Base-by-base conservation (phyloP, 2,329 filamentous ascomycete species). In the Hypocrella siamensis region DNA sequence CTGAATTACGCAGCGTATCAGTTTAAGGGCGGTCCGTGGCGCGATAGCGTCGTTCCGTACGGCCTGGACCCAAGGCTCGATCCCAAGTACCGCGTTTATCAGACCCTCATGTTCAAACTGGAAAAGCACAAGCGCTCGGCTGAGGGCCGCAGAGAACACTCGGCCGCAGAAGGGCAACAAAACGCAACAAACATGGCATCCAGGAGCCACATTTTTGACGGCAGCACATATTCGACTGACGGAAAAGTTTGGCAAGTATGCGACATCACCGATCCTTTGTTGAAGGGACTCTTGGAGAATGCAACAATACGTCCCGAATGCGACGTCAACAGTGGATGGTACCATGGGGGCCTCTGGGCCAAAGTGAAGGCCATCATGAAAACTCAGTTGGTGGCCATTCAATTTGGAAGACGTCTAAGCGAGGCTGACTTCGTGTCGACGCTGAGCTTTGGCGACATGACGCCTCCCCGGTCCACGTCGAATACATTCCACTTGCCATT, bases 221-320 rank as follows among this genome's bases (percentile, higher is more conserved):
- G 88, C 29, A 63, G 74, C 36, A 68, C 67, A 3, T 72, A 88
- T 33, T 72, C 73, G 12, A 69, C 71, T 2, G 85, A 93, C 46
- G 85, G 85, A 25, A 90, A 90, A 46, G 77, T 90, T 31, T 98
- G 85, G 79, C 90, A 96, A 60, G 70, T 92, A 17, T 93, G 85
- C 57, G 90, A 98, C 51, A 78, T 96, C 33, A 79, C 73, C 0
- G 88, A 96, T 45, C 81, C 84, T 0, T 48, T 86, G 1, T 61
- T 96, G 2, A 58, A 61, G 1, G 53, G 61, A 9, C 58, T 94
- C 3, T 63, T 93, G 25, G 66, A 75, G 15, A 68, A 71, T 1
- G 62, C 75, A 0, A 63, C 72, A 5, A 55, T 79, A 16, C 66
- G 75, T 4, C 47, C 58, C 1, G 57, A 60, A 8, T 80, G 72